A percentile compares a stretch with the other conserved stretches of the same genome.
Conservation (phyloP, 192 early-diverging fungal species). For the Coemansia sp. region DNA sequence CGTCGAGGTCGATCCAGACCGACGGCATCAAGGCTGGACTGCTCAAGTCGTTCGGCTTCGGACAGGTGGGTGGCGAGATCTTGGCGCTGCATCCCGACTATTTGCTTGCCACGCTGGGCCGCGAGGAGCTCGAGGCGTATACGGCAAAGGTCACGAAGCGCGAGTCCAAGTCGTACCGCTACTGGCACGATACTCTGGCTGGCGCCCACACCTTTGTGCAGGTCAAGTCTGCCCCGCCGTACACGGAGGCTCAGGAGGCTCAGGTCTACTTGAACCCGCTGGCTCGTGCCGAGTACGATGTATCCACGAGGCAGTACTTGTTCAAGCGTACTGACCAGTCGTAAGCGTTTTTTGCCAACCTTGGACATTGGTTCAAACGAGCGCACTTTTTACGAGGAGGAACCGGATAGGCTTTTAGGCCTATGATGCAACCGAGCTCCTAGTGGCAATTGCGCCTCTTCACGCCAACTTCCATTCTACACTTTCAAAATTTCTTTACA, state of each 20-base stretch:
- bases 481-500: not conserved
- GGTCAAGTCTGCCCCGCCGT: constrained; percentile 33
- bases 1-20: constrained; percentile 62
- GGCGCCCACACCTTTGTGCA: constrained; percentile 32
- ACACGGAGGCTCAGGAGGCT: constrained; percentile 18
- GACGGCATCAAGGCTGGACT: constrained; percentile 64
- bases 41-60: constrained; percentile 75
- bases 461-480: not conserved
- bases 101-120: constrained; percentile 48
- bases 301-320: constrained; percentile 53
- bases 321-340: constrained; percentile 45
- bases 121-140: constrained; percentile 18
- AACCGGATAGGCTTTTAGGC: not conserved
- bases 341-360: not conserved
- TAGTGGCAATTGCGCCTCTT: not conserved
- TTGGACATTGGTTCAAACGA: not conserved
- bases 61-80: constrained; percentile 73
- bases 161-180: constrained; percentile 22
- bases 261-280: constrained; percentile 24
- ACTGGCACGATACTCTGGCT: constrained; percentile 37
- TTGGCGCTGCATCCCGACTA: constrained; percentile 71
- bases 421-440: constrained; percentile 1
- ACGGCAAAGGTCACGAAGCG: not conserved
- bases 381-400: not conserved
- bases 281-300: constrained; percentile 50